phyloP scores from a whole-genome alignment of 148 eudicot species.

The Linanthus parryae region DNA sequence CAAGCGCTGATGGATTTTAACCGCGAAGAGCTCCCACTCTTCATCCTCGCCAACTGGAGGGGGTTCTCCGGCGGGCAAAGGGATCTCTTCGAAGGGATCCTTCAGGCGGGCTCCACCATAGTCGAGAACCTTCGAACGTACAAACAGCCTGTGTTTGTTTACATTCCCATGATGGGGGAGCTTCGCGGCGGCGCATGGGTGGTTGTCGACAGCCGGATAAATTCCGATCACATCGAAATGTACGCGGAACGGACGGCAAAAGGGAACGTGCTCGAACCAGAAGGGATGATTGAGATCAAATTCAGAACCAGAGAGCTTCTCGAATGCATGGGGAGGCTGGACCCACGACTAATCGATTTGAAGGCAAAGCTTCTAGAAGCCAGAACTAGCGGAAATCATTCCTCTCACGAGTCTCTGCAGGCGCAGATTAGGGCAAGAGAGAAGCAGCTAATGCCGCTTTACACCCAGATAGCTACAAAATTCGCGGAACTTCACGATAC shows the following conservation, averaged over 20 bases:
- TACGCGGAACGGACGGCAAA: conserved; percentile 88
- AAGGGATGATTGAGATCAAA: conserved; percentile 94
- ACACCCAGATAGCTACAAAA: conserved; percentile 93
- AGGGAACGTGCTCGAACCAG: conserved; percentile 97
- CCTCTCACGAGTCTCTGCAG: conserved; percentile 34
- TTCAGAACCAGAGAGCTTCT: conserved; percentile 67
- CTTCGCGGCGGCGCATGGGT: conserved; percentile 99
- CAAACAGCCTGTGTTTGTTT: conserved; percentile 82
- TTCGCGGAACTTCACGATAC: conserved; percentile 97
- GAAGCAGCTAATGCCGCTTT: conserved; percentile 77
- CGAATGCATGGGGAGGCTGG: conserved; percentile 92
- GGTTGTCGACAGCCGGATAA: conserved; percentile 88
- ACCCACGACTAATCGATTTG: conserved; percentile 51
- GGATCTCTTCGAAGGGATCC: conserved; percentile 96
- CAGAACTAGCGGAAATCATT: conserved; percentile 21
- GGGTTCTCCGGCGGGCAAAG: conserved; percentile 99
- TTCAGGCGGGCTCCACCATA: conserved; percentile 95
- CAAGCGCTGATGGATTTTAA: conserved; percentile 97
- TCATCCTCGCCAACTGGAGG: conserved; percentile 98
- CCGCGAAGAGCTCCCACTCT: conserved; percentile 88
- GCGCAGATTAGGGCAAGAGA: conserved; percentile 75
- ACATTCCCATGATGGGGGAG: conserved; percentile 91
- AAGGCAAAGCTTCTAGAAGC: conserved; percentile 65
- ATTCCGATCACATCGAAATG: conserved; percentile 93
- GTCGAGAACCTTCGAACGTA: conserved; percentile 96